Conservation (phyloP, 1,284 basidiomycete genomes). For the Ceratobasidium sp. region DNA sequence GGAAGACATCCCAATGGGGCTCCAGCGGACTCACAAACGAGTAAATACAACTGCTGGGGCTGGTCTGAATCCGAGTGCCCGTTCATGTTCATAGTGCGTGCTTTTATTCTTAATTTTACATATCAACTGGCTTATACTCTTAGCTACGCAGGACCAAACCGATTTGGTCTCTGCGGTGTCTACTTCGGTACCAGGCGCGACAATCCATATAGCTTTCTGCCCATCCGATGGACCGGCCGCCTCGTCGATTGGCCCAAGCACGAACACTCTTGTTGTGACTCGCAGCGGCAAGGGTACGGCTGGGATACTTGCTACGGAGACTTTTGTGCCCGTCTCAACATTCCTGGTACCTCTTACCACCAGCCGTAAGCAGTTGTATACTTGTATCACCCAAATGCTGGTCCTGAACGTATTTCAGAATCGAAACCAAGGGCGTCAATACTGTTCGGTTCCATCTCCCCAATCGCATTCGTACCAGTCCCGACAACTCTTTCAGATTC, state of each 20-base stretch:
- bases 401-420: no score
- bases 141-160: not conserved
- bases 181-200: not conserved
- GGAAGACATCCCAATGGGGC: not conserved
- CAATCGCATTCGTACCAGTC: no score
- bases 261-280: not conserved
- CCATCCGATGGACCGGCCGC: conserved; percentile 1
- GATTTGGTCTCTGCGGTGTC: not conserved
- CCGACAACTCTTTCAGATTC: conserved; percentile 2
- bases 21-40: not conserved
- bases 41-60: conserved; percentile 25
- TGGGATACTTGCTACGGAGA: not conserved
- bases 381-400: no score
- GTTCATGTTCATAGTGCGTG: not conserved
- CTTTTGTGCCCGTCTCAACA: not conserved
- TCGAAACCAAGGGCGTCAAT: no score
- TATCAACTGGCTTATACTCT: not conserved
- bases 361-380: no score
- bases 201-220: conserved; percentile 3
- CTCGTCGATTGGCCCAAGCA: not conserved
- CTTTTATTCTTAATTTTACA: not conserved
- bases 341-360: no score
- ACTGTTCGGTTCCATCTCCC: no score
- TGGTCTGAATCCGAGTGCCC: conserved; percentile 4
- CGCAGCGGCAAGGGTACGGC: not conserved